Base-by-base conservation (phyloP, 345 rosid genomes). In the Heritiera fomes region DNA sequence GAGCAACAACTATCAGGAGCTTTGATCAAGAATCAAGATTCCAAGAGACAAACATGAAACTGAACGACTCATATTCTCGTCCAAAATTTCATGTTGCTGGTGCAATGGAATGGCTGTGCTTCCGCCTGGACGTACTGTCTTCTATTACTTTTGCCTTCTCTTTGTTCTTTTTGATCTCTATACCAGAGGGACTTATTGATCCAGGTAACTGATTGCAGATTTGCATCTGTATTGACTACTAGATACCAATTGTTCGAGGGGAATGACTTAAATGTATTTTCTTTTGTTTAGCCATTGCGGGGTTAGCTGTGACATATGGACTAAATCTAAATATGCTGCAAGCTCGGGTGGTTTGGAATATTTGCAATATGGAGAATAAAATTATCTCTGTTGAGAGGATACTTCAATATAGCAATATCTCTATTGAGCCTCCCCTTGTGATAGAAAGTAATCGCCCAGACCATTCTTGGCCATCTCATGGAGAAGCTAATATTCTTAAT, bases 51-150 rank as follows among this genome's bases (percentile, higher is more conserved):
- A 90, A 86, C 75, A 87, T 94, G 92, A 76, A 72, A 79, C 83
- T 93, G 15, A 80, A 77, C 0, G 98, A 95, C 84, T n/a, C n/a
- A 49, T 93, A 89, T 83, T 89, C 91, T 72, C 86, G 93, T 84
- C 92, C 94, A 8, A 82, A 70, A 71, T 93, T 95, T 75, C 85
- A 93, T 80, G 20, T 66, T 43, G 85, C 88, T 75, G 93, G 82
- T 73, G 95, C 98, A 53, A 93, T 86, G 92, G 93, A 90, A 80
- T 95, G 98, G 98, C 90, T 95, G 66, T 87, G 93, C 85, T 86
- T 93, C 75, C 93, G 98, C 72, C 84, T 94, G 68, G 88, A 91
- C 78, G 80, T 92, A 82, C 74, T 95, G 50, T 91, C 95, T 50
- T 85, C 91, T 17, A 34, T 93, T 47, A 89, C 91, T 4, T 95